These are phyloP conservation scores for Phytophthora lateralis DNA, from an alignment of 352 stramenopile genomes.

Conservation along the genomic window DNA sequence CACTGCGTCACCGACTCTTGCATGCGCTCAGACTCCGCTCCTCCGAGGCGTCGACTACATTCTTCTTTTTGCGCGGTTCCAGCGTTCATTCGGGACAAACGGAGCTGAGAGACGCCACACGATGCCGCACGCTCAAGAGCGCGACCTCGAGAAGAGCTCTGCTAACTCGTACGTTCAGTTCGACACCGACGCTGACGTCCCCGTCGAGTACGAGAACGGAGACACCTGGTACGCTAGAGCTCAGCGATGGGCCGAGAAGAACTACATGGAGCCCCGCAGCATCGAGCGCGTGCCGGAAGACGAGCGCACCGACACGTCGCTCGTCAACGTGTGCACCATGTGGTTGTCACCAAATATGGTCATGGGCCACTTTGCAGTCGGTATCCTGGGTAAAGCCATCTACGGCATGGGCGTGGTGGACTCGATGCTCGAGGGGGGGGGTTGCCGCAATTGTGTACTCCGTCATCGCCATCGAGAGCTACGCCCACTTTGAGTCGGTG, in stretches of 20 bases:
- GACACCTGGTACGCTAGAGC: conserved; percentile 32
- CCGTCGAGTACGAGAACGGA: conserved; percentile 29
- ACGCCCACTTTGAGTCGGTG: conserved; percentile 44
- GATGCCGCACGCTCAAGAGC: conserved; percentile 27
- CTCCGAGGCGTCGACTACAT: conserved; percentile 6
- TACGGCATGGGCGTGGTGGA: conserved; percentile 27
- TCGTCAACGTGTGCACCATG: conserved; percentile 31
- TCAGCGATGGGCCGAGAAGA: conserved; percentile 31
- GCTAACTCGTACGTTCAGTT: conserved; percentile 34
- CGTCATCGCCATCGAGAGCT: conserved; percentile 40
- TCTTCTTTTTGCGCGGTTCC: conserved; percentile 7
- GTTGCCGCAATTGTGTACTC: conserved; percentile 1
- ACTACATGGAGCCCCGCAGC: conserved; percentile 35
- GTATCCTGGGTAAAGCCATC: conserved; percentile 26
- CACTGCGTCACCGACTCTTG: conserved; percentile 2
- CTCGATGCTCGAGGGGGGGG: no score
- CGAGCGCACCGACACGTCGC: conserved; percentile 21
- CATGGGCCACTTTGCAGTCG: conserved; percentile 31
- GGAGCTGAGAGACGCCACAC: conserved; percentile 1
- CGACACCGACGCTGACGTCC: conserved; percentile 23
- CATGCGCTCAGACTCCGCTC: not conserved
- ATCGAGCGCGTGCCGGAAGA: conserved; percentile 34
- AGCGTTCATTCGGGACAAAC: conserved; percentile 3
- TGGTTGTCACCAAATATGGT: conserved; percentile 35
- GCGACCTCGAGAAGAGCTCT: conserved; percentile 26